Evolutionary conservation across 805 yeast species (phyloP).

Genomic region (Teunomyces cretensis): DNA sequence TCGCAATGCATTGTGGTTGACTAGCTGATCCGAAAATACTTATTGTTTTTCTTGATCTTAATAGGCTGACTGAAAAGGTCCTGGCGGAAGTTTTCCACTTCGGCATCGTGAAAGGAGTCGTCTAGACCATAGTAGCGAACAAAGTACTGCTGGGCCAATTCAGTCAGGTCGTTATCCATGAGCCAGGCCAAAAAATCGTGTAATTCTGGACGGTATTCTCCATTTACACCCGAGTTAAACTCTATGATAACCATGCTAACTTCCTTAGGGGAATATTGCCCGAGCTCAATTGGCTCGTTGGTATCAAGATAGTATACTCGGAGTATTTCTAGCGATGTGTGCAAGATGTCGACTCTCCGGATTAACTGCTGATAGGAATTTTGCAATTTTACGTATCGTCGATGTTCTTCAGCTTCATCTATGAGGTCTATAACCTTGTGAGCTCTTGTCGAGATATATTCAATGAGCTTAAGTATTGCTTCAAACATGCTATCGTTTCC

Average conservation of each 20-base stretch:
- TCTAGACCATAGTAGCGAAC: conserved; percentile 10
- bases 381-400: neutral
- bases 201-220: conserved; percentile 7
- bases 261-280: conserved; percentile 2
- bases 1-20: conserved; percentile 30
- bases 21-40: neutral
- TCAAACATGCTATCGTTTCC: conserved; percentile 30
- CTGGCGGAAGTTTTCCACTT: neutral
- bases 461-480: conserved; percentile 12
- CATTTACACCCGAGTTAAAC: neutral
- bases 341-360: neutral
- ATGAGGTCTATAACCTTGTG: conserved; percentile 3
- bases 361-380: neutral
- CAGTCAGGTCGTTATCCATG: neutral
- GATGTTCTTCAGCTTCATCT: neutral
- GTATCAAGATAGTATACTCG: conserved; percentile 13
- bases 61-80: neutral
- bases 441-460: conserved; percentile 8
- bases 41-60: neutral
- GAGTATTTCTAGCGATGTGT: conserved; percentile 5
- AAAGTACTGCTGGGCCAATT: conserved; percentile 13
- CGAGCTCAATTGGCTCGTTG: conserved; percentile 1
- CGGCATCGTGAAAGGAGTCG: neutral
- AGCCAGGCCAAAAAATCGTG: neutral
- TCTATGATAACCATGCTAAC: conserved; percentile 4